Evolutionary conservation across 2,329 filamentous ascomycete species (phyloP).

Genomic region (Calonectria hongkongensis): DNA sequence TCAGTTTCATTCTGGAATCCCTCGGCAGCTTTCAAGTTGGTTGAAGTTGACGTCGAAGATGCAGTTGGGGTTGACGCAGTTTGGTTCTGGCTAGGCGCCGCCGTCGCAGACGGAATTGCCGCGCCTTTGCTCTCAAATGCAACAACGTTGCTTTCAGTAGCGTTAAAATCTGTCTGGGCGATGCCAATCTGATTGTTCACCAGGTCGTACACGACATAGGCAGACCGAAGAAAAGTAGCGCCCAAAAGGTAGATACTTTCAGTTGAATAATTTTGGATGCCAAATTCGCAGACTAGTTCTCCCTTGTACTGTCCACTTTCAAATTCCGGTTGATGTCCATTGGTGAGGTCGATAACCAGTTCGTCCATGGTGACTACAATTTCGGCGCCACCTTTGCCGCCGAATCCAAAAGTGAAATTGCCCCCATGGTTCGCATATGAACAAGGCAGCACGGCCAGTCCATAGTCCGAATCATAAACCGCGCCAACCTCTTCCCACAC

Average conservation of each 20-base stretch:
- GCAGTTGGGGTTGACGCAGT: conserved; percentile 45
- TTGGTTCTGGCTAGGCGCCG: conserved; percentile 63
- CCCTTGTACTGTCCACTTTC: conserved; percentile 65
- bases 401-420: conserved; percentile 73
- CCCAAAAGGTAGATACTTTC: conserved; percentile 69
- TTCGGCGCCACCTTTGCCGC: conserved; percentile 66
- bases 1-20: conserved; percentile 56
- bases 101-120: conserved; percentile 70
- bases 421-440: conserved; percentile 65
- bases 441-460: conserved; percentile 71
- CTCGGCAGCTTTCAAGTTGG: conserved; percentile 51
- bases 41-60: conserved; percentile 40
- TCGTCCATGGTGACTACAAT: conserved; percentile 74
- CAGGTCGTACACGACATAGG: conserved; percentile 77
- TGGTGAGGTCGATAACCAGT: conserved; percentile 69
- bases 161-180: conserved; percentile 74
- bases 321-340: conserved; percentile 60
- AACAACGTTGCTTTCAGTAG: conserved; percentile 69
- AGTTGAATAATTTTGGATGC: conserved; percentile 70
- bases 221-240: conserved; percentile 76
- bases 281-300: conserved; percentile 71
- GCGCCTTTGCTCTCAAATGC: conserved; percentile 70
- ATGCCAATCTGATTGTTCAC: conserved; percentile 74
- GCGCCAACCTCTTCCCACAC: conserved; percentile 75
- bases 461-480: conserved; percentile 61